Evolutionary conservation across 352 stramenopile species (phyloP), one percentile per base, ranked within the genome.

Genomic region (Pythium rishiriense): DNA sequence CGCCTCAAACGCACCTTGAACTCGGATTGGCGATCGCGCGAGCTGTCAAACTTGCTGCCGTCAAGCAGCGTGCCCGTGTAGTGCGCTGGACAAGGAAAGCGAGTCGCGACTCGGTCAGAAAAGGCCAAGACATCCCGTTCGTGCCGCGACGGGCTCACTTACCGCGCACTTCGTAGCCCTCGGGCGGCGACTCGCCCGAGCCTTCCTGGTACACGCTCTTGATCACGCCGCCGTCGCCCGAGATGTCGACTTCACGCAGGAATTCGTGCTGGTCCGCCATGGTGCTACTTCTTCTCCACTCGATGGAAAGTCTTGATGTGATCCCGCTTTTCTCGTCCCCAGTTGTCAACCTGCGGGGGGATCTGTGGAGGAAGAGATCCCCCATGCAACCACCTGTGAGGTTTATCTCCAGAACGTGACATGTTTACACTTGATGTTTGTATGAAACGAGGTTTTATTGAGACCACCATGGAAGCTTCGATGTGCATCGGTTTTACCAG

Each of bases 31-130:
- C 88, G 88, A 67, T 98, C 92, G 60, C 90, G 82, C 52, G 91
- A 98, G 68, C 82, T 96, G 76, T 98, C 96, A 69, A 99, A 99
- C 76, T 98, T 97, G 12, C 81, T 85, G 47, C 96, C 96, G 68
- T 98, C 92, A 56, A 98, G 78, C 47, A 98, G 69, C 58, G 93
- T 98, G 21, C 96, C 96, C 29, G 94, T 98, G 86, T 98, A 98
- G 72, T 98, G 96, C 24, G 93, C 93, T 93, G 70, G 19, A 43
- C 3, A 4, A 43, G 1, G 14, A 43, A 43, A n/a, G 19, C 31
- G 10, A 43, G n/a, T 6, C 10, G 37, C 37, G 37, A 37, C 31
- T 37, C 6, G 6, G 11, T 12, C 6, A 37, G 6, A 11, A 37
- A 12, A 37, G 31, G 31, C 11, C 31, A n/a, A n/a, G n/a, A 6